Evolutionary conservation across 2,329 filamentous ascomycete genomes (phyloP).

Genomic region (Cladobotryum protrusum): DNA sequence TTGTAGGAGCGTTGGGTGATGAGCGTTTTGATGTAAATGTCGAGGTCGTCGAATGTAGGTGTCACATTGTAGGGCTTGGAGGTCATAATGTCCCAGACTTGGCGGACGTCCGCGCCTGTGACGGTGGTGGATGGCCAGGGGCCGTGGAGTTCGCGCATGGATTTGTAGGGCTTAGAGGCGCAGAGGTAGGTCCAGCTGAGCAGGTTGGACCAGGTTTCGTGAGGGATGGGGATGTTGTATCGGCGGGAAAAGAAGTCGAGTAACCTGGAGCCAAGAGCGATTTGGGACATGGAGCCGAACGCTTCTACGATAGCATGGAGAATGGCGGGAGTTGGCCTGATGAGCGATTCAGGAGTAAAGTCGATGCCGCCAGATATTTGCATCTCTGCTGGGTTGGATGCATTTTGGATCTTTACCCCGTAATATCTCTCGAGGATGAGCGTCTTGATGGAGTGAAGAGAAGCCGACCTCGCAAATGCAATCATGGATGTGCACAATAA

Average conservation of each 20-base stretch:
- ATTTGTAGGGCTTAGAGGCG: slow-evolving; percentile 30
- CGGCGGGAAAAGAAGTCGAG: slow-evolving; percentile 56
- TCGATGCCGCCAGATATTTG: slow-evolving; percentile 28
- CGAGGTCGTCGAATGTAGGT: slow-evolving; percentile 53
- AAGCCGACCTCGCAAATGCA: slow-evolving; percentile 34
- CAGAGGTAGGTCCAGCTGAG: slow-evolving; percentile 62
- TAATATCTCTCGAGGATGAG: slow-evolving; percentile 29
- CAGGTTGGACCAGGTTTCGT: slow-evolving; percentile 58
- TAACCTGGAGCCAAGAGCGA: slow-evolving; percentile 51
- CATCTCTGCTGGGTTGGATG: slow-evolving; percentile 15
- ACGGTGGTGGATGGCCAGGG: slow-evolving; percentile 28
- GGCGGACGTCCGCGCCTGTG: slow-evolving; percentile 36
- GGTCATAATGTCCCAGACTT: slow-evolving; percentile 55
- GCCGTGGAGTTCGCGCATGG: slow-evolving; percentile 30
- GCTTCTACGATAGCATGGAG: slow-evolving; percentile 62
- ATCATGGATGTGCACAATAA: slow-evolving; percentile 37
- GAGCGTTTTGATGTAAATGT: slow-evolving; percentile 35
- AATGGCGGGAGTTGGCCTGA: slow-evolving; percentile 52
- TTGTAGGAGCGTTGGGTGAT: slow-evolving; percentile 24
- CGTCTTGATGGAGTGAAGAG: slow-evolving; percentile 25
- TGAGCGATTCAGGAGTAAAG: slow-evolving; percentile 42
- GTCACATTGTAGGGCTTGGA: slow-evolving; percentile 48
- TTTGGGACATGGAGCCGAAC: slow-evolving; percentile 60
- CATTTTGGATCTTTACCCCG: slow-evolving; percentile 20
- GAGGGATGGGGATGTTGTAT: slow-evolving; percentile 53